Evolutionary conservation across 139 green algal genomes (phyloP).

Genomic region (Auxenochlorella protothecoides): DNA sequence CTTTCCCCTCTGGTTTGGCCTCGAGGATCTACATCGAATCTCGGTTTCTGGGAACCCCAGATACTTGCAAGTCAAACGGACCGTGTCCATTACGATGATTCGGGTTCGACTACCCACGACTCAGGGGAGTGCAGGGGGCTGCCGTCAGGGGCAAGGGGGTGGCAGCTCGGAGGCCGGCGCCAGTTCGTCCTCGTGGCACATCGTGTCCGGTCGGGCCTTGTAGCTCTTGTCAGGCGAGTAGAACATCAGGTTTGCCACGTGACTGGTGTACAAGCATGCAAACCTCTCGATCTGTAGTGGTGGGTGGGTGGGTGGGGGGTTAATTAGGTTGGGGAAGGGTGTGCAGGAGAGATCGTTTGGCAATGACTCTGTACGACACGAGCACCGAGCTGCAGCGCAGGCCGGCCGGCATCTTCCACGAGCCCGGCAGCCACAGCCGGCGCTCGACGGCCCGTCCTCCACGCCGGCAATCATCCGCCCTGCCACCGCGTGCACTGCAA

Average conservation of each 20-base stretch:
- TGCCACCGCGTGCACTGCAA: background rate
- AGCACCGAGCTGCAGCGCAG: background rate
- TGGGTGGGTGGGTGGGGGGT: too few species aligned
- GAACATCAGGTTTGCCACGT: conserved; percentile 83
- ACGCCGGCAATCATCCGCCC: background rate
- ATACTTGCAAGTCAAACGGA: too few species aligned
- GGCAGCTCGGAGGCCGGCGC: background rate
- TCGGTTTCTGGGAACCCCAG: too few species aligned
- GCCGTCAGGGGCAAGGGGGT: too few species aligned
- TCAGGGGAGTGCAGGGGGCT: too few species aligned
- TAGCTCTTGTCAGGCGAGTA: conserved; percentile 83
- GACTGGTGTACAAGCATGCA: conserved; percentile 96
- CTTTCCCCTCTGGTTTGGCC: too few species aligned
- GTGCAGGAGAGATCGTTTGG: background rate
- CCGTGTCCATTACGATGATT: too few species aligned
- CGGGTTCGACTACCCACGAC: too few species aligned
- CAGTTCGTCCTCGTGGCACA: conserved; percentile 75
- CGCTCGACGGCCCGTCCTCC: background rate
- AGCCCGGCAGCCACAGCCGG: too few species aligned
- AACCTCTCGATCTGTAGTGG: conserved; percentile 69
- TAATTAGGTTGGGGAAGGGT: background rate
- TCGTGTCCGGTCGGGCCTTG: conserved; percentile 51
- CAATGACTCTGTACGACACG: background rate
- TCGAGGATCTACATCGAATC: too few species aligned
- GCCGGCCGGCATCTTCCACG: background rate